A percentile compares a stretch with the other conserved stretches of the same genome.
These are phyloP conservation scores for Fusarium scirpi DNA, from an alignment of 2,329 filamentous ascomycete species.

Conservation along the genomic window DNA sequence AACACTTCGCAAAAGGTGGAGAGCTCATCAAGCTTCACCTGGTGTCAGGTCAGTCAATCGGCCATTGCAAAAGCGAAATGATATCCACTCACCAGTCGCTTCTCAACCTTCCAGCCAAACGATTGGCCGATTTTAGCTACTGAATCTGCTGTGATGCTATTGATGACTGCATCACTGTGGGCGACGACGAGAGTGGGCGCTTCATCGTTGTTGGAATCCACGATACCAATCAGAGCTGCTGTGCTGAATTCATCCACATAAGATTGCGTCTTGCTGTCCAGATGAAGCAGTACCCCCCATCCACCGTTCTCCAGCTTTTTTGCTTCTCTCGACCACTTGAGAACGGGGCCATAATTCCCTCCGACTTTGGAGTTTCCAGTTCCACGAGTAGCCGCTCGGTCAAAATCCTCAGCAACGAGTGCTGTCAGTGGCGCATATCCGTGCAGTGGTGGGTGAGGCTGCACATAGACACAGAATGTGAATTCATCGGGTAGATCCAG, in stretches of 20 bases:
- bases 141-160: background rate
- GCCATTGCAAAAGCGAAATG: background rate
- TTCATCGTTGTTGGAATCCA: background rate
- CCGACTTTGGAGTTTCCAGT: background rate
- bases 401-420: background rate
- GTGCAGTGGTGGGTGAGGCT: background rate
- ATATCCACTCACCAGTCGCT: background rate
- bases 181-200: background rate
- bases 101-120: background rate
- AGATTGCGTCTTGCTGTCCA: background rate
- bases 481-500: background rate
- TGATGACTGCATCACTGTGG: background rate
- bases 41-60: background rate
- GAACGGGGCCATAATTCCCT: background rate
- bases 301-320: background rate
- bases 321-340: background rate
- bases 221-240: background rate
- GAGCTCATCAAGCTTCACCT: background rate
- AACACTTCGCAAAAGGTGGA: background rate
- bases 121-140: background rate
- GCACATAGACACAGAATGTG: conserved; percentile 1
- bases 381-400: background rate
- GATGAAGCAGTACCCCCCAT: background rate
- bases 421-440: background rate
- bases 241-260: background rate